A percentile compares a stretch with the other conserved stretches of the same genome.
Evolutionary conservation across 257 asterid species (phyloP).

Genomic region (Rubia yunnanensis): DNA sequence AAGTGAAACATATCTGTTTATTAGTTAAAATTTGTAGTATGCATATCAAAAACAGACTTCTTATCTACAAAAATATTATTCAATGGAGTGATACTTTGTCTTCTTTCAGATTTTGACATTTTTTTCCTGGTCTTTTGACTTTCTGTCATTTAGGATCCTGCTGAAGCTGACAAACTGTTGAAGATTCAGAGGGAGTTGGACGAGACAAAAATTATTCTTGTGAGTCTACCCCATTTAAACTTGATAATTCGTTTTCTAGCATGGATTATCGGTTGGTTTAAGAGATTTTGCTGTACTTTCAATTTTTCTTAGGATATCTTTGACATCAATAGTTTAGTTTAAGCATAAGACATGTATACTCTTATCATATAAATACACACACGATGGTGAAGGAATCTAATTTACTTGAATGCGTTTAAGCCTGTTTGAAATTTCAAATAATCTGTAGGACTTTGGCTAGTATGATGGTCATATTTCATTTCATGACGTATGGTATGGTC

Average conservation of each 20-base stretch:
- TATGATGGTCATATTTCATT: not conserved
- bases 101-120: not conserved
- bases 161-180: conserved; percentile 93
- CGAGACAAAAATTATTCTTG: conserved; percentile 93
- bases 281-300: not conserved
- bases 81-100: conserved; percentile 1
- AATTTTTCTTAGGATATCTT: not conserved
- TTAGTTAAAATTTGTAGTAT: not conserved
- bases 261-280: not conserved
- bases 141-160: conserved; percentile 59
- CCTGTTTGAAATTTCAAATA: not conserved
- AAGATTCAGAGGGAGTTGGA: conserved; percentile 89
- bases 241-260: not conserved
- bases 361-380: not conserved
- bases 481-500: not conserved
- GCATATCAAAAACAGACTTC: not conserved
- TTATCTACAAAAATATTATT: not conserved
- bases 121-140: conserved; percentile 1
- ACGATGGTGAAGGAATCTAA: not conserved
- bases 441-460: not conserved
- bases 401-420: not conserved
- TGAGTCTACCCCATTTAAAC: conserved; percentile 31
- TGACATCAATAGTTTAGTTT: not conserved
- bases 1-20: not conserved
- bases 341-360: not conserved